phyloP scores from a whole-genome alignment of 148 eudicot species.

The Arbutus unedo region DNA sequence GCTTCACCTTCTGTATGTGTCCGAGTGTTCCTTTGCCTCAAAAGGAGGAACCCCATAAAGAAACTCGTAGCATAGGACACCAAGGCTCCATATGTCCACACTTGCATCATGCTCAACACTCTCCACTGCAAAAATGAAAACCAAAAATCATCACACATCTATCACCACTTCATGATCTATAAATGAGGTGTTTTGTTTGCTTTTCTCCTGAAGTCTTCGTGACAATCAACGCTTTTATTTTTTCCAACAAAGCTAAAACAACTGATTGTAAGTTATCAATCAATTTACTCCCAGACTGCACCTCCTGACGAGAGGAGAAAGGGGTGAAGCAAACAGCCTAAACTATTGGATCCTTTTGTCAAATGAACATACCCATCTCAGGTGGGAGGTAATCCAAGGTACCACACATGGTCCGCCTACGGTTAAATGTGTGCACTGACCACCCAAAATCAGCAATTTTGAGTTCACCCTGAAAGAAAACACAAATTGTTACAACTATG shows the following conservation, averaged over 20 bases:
- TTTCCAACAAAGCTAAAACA: not conserved
- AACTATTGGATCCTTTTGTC: not conserved
- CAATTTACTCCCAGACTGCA: not conserved
- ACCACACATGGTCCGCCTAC: slow-evolving; percentile 95
- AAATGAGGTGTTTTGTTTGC: not conserved
- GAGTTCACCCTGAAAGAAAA: slow-evolving; percentile 71
- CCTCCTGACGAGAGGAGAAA: not conserved
- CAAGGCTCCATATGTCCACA: slow-evolving; percentile 97
- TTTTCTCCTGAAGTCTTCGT: not conserved
- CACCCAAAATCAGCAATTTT: slow-evolving; percentile 99
- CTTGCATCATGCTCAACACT: slow-evolving; percentile 92
- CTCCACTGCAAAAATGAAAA: slow-evolving; percentile 50
- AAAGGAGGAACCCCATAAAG: slow-evolving; percentile 93
- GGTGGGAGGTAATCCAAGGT: slow-evolving; percentile 97
- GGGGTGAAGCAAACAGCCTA: not conserved
- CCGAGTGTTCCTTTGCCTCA: slow-evolving; percentile 96
- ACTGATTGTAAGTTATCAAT: not conserved
- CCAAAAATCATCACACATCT: not conserved
- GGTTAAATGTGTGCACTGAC: slow-evolving; percentile 96
- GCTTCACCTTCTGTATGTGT: slow-evolving; percentile 80
- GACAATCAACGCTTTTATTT: not conserved
- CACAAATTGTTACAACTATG: not conserved
- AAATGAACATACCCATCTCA: slow-evolving; percentile 80
- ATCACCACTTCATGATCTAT: not conserved
- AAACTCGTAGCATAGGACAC: slow-evolving; percentile 84